Conservation (phyloP, 441 rosid species). For the Populus hybrid region DNA sequence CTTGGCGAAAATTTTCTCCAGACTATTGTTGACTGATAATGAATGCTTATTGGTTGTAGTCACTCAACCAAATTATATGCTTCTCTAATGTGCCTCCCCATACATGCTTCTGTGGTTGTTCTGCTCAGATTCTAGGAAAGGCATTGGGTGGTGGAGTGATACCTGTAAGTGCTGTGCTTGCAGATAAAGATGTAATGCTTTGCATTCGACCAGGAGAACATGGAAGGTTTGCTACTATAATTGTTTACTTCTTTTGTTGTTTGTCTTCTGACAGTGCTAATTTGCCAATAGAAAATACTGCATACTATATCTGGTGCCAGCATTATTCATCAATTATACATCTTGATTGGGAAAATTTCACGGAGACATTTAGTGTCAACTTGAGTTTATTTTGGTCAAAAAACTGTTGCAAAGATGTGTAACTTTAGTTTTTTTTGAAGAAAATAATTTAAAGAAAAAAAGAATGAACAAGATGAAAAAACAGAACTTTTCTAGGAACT, state of each 20-base stretch:
- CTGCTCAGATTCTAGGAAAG: slow-evolving; percentile 58
- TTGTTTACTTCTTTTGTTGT: not conserved
- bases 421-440: not conserved
- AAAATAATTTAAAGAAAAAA: too few species aligned
- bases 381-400: not conserved
- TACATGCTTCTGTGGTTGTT: not conserved
- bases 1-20: too few species aligned
- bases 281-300: not conserved
- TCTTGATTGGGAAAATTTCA: not conserved
- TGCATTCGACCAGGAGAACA: slow-evolving; percentile 96
- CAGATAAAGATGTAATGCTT: slow-evolving; percentile 88
- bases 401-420: not conserved
- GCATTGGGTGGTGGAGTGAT: slow-evolving; percentile 98
- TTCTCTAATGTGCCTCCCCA: slow-evolving; percentile 4
- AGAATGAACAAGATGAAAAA: not conserved
- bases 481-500: not conserved
- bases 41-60: not conserved
- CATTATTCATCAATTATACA: not conserved
- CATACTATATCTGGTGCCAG: not conserved
- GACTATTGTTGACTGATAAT: not conserved
- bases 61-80: not conserved
- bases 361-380: not conserved
- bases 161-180: slow-evolving; percentile 94
- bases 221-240: slow-evolving; percentile 58
- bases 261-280: not conserved